Percentiles rank a stretch among this genome's conserved stretches.
Evolutionary conservation across 2,329 filamentous ascomycete species (phyloP).

Genomic region (Talaromyces pinophilus): DNA sequence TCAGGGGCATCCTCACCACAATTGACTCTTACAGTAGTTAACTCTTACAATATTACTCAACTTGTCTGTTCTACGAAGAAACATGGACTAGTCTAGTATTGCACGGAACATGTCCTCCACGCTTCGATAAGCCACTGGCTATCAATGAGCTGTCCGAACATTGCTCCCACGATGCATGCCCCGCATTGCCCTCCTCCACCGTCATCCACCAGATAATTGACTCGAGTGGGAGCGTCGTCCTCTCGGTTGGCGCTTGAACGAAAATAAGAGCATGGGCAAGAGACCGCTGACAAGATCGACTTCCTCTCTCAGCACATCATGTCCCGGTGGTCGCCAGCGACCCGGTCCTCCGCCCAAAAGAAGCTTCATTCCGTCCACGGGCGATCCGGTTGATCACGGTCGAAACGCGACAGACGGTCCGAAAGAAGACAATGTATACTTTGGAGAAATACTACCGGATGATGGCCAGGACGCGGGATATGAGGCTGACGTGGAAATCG

Average conservation of each 20-base stretch:
- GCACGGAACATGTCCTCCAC: neutral
- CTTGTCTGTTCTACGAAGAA: neutral
- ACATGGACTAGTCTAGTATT: neutral
- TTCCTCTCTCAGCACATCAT: constrained; percentile 15
- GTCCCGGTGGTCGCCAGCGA: constrained; percentile 12
- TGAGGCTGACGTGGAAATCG: constrained; percentile 33
- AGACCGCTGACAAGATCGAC: constrained; percentile 15
- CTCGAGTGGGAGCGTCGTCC: neutral
- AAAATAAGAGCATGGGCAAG: constrained; percentile 21
- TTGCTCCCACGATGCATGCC: constrained; percentile 20
- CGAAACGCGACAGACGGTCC: neutral
- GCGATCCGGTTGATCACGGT: constrained; percentile 11
- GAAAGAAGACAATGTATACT: neutral
- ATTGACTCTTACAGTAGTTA: neutral
- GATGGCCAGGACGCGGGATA: constrained; percentile 37
- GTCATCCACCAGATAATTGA: constrained; percentile 4
- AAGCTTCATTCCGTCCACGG: neutral
- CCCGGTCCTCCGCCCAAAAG: constrained; percentile 22
- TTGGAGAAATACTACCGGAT: constrained; percentile 30
- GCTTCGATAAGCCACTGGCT: constrained; percentile 1
- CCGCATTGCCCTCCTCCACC: constrained; percentile 22
- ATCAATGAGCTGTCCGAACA: constrained; percentile 1
- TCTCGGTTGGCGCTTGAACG: neutral
- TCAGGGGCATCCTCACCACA: constrained; percentile 24
- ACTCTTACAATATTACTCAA: neutral